Percentiles rank a stretch among this genome's conserved stretches.
phyloP scores from a whole-genome alignment of 495 filamentous ascomycete species.

The Talaromyces trachyspermus region DNA sequence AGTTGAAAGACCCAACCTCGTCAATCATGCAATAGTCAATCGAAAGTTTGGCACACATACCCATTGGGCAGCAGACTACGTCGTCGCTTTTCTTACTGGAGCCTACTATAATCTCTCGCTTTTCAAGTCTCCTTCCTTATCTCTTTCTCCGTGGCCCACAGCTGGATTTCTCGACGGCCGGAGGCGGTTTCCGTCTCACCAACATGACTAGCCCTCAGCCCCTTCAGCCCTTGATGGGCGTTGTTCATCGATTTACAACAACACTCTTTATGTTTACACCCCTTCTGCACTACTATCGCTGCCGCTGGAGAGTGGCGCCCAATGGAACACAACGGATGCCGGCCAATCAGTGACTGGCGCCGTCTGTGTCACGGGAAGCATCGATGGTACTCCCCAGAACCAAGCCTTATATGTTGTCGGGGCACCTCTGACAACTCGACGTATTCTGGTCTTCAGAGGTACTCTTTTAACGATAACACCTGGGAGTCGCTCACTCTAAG shows the following conservation, averaged over 20 bases:
- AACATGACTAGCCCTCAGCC: conserved; percentile 61
- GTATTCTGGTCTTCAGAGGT: conserved; percentile 80
- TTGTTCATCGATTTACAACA: conserved; percentile 76
- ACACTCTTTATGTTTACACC: conserved; percentile 82
- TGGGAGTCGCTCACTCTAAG: conserved; percentile 64
- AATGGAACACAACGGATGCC: conserved; percentile 59
- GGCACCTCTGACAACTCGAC: conserved; percentile 48
- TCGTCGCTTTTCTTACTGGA: too few relatives aligned
- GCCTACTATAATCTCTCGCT: neutral
- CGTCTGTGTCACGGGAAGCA: conserved; percentile 61
- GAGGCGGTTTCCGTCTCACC: neutral
- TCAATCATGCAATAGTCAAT: conserved; percentile 4
- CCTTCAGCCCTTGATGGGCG: conserved; percentile 57
- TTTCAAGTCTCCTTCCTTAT: neutral
- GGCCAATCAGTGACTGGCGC: conserved; percentile 65
- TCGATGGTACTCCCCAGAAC: conserved; percentile 47
- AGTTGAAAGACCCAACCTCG: neutral
- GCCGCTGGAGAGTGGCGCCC: conserved; percentile 54
- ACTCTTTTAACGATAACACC: conserved; percentile 61
- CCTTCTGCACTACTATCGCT: conserved; percentile 68
- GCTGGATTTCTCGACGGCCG: neutral
- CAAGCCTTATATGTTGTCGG: conserved; percentile 79
- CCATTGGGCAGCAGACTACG: too few relatives aligned
- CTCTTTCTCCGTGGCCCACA: neutral
- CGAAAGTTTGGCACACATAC: neutral